Evolutionary conservation across 2,329 filamentous ascomycete species (phyloP).

Genomic region (Neonectria hederae): DNA sequence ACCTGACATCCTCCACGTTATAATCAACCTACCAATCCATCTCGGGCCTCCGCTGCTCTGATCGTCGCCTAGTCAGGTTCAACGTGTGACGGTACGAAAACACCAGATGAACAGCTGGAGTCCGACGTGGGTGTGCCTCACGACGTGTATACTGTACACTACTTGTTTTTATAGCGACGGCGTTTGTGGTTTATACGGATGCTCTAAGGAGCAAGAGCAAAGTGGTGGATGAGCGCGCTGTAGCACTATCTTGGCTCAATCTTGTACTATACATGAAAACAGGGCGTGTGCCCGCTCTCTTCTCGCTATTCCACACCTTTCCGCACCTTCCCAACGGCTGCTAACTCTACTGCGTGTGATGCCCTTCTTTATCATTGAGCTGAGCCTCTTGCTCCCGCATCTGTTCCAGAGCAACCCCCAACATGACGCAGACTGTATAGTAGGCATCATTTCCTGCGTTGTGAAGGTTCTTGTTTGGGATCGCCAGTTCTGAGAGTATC

Average conservation of each 20-base stretch:
- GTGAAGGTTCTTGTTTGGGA: conserved; percentile 74
- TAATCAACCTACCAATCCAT: conserved; percentile 19
- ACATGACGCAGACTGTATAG: conserved; percentile 79
- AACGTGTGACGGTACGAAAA: conserved; percentile 13
- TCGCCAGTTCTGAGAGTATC: conserved; percentile 71
- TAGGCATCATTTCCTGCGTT: conserved; percentile 89
- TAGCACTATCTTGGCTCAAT: conserved; percentile 33
- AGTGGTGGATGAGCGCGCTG: conserved; percentile 32
- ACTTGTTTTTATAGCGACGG: conserved; percentile 57
- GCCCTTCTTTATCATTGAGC: conserved; percentile 16
- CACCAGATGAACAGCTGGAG: conserved; percentile 22
- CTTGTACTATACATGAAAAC: conserved; percentile 37
- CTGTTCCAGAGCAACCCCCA: conserved; percentile 55
- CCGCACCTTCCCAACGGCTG: background rate
- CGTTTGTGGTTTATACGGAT: conserved; percentile 48
- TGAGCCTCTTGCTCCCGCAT: conserved; percentile 33
- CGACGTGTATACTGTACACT: conserved; percentile 49
- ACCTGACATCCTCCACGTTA: conserved; percentile 30
- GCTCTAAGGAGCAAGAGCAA: conserved; percentile 28
- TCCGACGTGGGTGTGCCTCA: conserved; percentile 22
- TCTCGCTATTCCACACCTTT: conserved; percentile 28
- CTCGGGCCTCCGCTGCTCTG: conserved; percentile 12
- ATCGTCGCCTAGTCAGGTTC: conserved; percentile 3
- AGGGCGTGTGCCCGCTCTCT: conserved; percentile 37
- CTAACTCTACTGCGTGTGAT: background rate